Evolutionary conservation across 352 stramenopile species (phyloP).

Genomic region (Peronospora tabacina): DNA sequence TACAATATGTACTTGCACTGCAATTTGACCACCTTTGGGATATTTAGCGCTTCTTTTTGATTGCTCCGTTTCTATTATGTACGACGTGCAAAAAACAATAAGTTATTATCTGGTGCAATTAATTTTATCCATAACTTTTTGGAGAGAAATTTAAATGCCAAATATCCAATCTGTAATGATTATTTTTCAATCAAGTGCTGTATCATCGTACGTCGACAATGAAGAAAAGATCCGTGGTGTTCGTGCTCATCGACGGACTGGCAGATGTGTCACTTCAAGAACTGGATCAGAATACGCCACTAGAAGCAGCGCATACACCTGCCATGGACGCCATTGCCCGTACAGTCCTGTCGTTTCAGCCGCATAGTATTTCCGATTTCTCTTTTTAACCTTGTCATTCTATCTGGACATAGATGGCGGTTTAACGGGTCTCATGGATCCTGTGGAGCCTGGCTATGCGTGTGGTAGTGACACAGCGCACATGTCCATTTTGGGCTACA

Average conservation of each 20-base stretch:
- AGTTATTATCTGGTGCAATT: too few species aligned
- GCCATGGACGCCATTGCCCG: conserved; percentile 82
- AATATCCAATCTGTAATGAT: too few species aligned
- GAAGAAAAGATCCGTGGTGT: conserved; percentile 57
- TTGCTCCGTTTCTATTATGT: too few species aligned
- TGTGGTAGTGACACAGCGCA: conserved; percentile 84
- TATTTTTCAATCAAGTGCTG: not conserved
- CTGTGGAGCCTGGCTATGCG: conserved; percentile 73
- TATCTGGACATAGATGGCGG: conserved; percentile 36
- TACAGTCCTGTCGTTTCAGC: conserved; percentile 20
- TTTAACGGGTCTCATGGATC: conserved; percentile 79
- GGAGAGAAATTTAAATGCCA: too few species aligned
- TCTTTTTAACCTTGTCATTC: not conserved
- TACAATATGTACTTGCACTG: too few species aligned
- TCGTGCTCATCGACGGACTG: conserved; percentile 84
- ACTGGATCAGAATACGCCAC: conserved; percentile 45
- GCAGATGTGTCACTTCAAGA: conserved; percentile 65
- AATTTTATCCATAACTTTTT: too few species aligned
- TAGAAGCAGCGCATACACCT: conserved; percentile 59
- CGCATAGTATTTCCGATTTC: not conserved
- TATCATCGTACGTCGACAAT: conserved; percentile 14
- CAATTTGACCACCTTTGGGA: too few species aligned
- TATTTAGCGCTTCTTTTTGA: too few species aligned
- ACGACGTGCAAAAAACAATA: too few species aligned
- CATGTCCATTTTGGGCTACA: conserved; percentile 87